Base-by-base conservation (phyloP, 768 basidiomycete species). In the Porpolomopsis calyptriformis region DNA sequence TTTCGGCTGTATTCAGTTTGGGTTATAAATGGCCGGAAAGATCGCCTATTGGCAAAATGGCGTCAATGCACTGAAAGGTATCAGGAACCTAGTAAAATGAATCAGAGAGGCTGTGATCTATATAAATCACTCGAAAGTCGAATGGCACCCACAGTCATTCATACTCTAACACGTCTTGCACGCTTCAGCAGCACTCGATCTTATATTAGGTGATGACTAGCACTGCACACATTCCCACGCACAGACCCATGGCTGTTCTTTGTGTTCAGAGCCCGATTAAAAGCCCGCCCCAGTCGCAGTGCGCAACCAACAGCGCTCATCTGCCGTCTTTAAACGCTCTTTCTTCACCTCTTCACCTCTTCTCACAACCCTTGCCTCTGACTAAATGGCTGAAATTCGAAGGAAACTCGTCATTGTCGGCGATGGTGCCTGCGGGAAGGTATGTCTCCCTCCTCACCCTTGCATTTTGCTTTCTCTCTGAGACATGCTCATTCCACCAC, bases 361-460 rank as follows among this genome's bases (percentile, higher is more conserved):
- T 43, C 24, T 23, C 33, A 33, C 35, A 14, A 41, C 39, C 16
- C 34, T 18, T 42, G 38, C 43, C 27, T 42, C 31, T 24, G 22
- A 33, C 31, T 57, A 59, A 65, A 97, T 97, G 92, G 83, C 91
- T 63, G 93, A 96, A 74, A 94, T 97, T 68, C 80, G 93, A 70
- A 85, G 92, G 69, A 98, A 98, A 71, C 83, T 98, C 57, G 93
- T 98, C 65, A 96, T 97, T 66, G 93, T 98, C 55, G 93, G 93
- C 65, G 92, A 94, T 72, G 92, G 92, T 78, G 90, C 89, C 68
- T 93, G 89, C 58, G 90, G 89, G 70, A 91, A 92, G 85, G 86
- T 86, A 31, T 41, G 57, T 54, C 45, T 44, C 25, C 27, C 47
- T 14, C 36, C 48, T 46, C 36, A 34, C 24, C 46, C 23, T 42